Base-by-base conservation (phyloP, 2,329 filamentous ascomycete species). In the Phaeosphaeriaceae sp. region DNA sequence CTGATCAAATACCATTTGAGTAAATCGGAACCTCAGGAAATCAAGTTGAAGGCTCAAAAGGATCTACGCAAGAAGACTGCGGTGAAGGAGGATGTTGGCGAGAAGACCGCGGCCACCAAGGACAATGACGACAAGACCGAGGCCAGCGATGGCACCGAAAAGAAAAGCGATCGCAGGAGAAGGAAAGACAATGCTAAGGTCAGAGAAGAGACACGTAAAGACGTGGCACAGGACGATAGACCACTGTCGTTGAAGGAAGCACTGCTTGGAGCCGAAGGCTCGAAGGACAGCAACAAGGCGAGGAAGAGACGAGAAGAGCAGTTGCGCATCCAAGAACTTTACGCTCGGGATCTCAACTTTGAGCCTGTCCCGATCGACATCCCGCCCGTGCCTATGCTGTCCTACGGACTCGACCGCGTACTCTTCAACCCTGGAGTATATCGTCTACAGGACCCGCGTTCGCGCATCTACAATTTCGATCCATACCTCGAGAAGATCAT, bases 391-490 rank as follows among this genome's bases (percentile, higher is more conserved):
- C 91, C 92, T 1, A 79, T 78, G 24, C 81, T 97, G 1, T 82
- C 86, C 1, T 90, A 95, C 73, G 90, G 91, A 7, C 82, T 97
- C 31, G 92, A 96, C 61, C 86, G 93, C 56, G 94, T 96, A n/a
- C 81, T 99, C 2, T 99, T 99, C 84, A 99, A 97, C 77, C 85
- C 79, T 63, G 83, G 95, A 21, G 91, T 97, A 40, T 97, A 97
- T 75, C 89, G 92, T 51, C 85, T 99, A 51, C 93, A 96, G 77
- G 95, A 99, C 75, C 88, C 90, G 22, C 87, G 92, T 57, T 93
- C 94, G 41, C 86, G 88, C 19, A 92, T 98, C 7, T 99, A 88
- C 84, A 99, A 99, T 75, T 99, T 99, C 70, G 94, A 99, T 73
- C 95, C 96, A 0, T 97, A 97, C 71, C 84, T 99, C 20, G 88